Evolutionary conservation across 129 eudicot genomes (phyloP).

Genomic region (Flaveria linearis): DNA sequence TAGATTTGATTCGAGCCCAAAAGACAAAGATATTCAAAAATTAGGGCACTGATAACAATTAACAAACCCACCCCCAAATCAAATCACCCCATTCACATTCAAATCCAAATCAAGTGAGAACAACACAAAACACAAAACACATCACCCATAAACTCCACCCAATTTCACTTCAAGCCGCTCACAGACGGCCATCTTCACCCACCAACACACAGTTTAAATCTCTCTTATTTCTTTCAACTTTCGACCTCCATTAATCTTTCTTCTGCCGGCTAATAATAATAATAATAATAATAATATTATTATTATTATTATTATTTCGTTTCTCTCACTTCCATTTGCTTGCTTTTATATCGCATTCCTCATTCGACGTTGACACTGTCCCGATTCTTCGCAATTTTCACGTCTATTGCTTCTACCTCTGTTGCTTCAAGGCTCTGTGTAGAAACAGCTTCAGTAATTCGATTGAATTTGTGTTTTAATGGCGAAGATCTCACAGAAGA

Average conservation of each 20-base stretch:
- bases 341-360: conserved; percentile 25
- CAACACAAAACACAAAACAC: background rate
- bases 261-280: conserved; percentile 12
- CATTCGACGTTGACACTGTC: conserved; percentile 32
- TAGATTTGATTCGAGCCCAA: conserved; percentile 24
- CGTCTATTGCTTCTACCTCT: background rate
- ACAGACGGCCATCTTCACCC: conserved; percentile 7
- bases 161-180: conserved; percentile 36
- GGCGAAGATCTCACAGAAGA: conserved; percentile 58
- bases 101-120: conserved; percentile 17
- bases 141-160: conserved; percentile 16
- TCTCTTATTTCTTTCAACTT: background rate
- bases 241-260: conserved; percentile 17
- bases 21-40: background rate
- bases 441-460: too few species aligned
- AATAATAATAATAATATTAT: background rate
- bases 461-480: background rate
- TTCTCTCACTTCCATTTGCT: conserved; percentile 16
- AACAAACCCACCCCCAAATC: conserved; percentile 20
- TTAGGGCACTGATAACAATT: conserved; percentile 37
- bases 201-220: background rate
- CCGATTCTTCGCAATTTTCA: conserved; percentile 2
- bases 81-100: background rate
- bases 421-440: background rate
- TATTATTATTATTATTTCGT: background rate